phyloP scores from a whole-genome alignment of 495 filamentous ascomycete genomes.

The Xylaria castorea region DNA sequence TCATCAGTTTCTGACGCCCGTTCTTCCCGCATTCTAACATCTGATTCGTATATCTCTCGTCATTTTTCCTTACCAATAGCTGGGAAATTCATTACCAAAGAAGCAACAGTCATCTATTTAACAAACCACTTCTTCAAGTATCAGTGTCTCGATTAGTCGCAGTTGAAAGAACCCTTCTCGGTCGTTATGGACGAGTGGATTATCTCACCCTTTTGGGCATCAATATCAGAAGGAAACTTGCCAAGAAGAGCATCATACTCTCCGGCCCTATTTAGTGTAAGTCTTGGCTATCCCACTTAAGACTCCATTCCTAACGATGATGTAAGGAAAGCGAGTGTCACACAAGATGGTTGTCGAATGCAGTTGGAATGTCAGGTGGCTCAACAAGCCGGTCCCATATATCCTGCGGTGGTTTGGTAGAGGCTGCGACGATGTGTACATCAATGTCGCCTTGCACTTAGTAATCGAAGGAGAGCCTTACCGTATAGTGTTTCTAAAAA shows the following conservation, averaged over 20 bases:
- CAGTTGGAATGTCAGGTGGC: not conserved
- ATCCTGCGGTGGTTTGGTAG: not conserved
- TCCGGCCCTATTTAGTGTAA: not conserved
- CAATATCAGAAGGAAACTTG: not conserved
- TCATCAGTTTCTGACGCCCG: not conserved
- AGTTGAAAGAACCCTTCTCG: not conserved
- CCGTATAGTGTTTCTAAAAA: not conserved
- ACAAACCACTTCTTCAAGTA: not conserved
- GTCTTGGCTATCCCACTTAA: not conserved
- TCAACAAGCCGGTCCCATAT: not conserved
- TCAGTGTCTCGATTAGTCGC: not conserved
- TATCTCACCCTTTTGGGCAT: not conserved
- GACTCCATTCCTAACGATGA: not conserved
- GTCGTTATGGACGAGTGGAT: not conserved
- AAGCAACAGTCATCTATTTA: not conserved
- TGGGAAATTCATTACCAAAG: not conserved
- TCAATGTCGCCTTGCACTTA: not conserved
- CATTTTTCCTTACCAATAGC: not conserved
- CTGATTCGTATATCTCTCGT: not conserved
- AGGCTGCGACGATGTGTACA: constrained; percentile 7
- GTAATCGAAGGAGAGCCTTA: not conserved
- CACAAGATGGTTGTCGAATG: not conserved
- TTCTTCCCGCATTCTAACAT: not conserved
- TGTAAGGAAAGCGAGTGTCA: not conserved
- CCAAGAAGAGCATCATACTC: not conserved